Evolutionary conservation across 495 filamentous ascomycete species (phyloP).

Genomic region (Hypoxylon crocopeplum): DNA sequence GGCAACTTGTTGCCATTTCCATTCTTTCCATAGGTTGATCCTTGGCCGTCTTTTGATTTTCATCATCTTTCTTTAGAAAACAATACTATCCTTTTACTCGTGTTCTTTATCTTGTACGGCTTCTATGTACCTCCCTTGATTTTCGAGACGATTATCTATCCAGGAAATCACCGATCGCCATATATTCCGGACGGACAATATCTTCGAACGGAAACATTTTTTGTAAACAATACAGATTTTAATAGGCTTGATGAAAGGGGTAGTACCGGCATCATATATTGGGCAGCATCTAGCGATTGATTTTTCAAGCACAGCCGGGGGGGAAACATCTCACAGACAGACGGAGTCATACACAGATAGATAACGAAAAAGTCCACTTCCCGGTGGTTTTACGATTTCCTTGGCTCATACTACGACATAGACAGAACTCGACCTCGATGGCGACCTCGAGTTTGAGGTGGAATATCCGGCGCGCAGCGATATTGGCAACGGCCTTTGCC

Average conservation of each 20-base stretch:
- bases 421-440: slow-evolving; percentile 27
- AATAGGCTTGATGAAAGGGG: slow-evolving; percentile 19
- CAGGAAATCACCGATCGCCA: slow-evolving; percentile 6
- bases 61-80: slow-evolving; percentile 27
- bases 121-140: slow-evolving; percentile 13
- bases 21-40: slow-evolving; percentile 61
- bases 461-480: slow-evolving; percentile 42
- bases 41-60: slow-evolving; percentile 50
- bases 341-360: slow-evolving; percentile 5
- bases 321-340: background rate
- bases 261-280: slow-evolving; percentile 19
- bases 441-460: slow-evolving; percentile 34
- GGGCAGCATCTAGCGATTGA: slow-evolving; percentile 39
- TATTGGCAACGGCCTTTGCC: slow-evolving; percentile 43
- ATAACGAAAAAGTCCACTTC: slow-evolving; percentile 15
- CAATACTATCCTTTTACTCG: slow-evolving; percentile 13
- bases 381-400: slow-evolving; percentile 29
- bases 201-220: slow-evolving; percentile 11
- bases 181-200: slow-evolving; percentile 13
- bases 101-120: slow-evolving; percentile 6
- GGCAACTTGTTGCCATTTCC: slow-evolving; percentile 41
- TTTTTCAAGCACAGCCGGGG: slow-evolving; percentile 16
- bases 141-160: slow-evolving; percentile 19
- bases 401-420: slow-evolving; percentile 20
- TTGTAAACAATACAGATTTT: slow-evolving; percentile 28